Evolutionary conservation across 2,329 filamentous ascomycete genomes (phyloP), one percentile per base, ranked within the genome.

Genomic region (Alternaria postmessia): DNA sequence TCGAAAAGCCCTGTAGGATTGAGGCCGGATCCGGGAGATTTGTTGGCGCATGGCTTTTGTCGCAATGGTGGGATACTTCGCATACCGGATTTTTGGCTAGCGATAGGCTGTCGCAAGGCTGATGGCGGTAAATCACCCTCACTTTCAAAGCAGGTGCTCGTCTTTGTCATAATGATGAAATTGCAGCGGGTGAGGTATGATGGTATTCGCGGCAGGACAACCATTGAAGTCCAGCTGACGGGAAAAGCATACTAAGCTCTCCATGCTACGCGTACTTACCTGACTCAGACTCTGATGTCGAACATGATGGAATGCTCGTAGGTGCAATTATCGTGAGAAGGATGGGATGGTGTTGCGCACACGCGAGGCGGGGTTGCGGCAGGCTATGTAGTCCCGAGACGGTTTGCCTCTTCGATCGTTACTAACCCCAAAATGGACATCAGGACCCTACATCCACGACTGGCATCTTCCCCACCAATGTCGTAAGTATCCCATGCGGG

Each of bases 391-490:
- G 65, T 61, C 49, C 38, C 46, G 54, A 44, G 22, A 51, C 51
- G 51, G 46, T 56, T 62, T 54, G 55, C 54, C 56, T 57, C 44
- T 24, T 64, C 53, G 32, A 56, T 58, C 51, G 11, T 12, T n/a
- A 54, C 70, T 72, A 71, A 46, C 39, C 70, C 61, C 57, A 51
- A 67, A 65, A 61, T 54, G 64, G 70, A 63, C 57, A 70, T 65
- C 67, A 70, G 69, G 66, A 72, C 68, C 70, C 67, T 69, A 69
- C 64, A 30, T 61, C 70, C 60, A 58, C 49, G 63, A 66, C 61
- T 59, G 68, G 68, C 61, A 69, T 59, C 59, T 58, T 62, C 67
- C 66, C 68, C 70, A 68, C 68, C 64, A 71, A 69, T 70, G 67
- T 71, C 68, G 66, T 68, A 59, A 66, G 57, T 57, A 52, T 61